These are phyloP conservation scores for Chloris gayana DNA, from an alignment of 176 grass and related monocot species.

Conservation along the genomic window DNA sequence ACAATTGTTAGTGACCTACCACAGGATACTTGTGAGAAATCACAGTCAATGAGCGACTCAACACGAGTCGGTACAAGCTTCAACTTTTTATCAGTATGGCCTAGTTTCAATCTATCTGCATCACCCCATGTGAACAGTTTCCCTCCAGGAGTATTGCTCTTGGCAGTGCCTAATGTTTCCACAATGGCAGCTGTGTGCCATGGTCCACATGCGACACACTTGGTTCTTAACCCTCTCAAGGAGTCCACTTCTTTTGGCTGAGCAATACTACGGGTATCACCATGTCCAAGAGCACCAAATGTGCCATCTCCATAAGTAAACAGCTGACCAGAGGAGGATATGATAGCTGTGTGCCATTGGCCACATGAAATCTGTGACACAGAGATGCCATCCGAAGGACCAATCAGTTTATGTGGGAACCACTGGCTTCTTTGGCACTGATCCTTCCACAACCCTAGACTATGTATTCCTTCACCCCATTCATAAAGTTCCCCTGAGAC, in stretches of 20 bases:
- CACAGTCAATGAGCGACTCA: conserved; percentile 69
- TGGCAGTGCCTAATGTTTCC: conserved; percentile 65
- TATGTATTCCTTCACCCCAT: conserved; percentile 68
- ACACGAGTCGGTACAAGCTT: conserved; percentile 77
- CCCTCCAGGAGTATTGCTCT: conserved; percentile 74
- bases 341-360: conserved; percentile 83
- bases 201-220: conserved; percentile 85
- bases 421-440: conserved; percentile 60
- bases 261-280: conserved; percentile 55
- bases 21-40: conserved; percentile 90
- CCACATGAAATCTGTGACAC: conserved; percentile 84
- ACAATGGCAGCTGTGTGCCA: conserved; percentile 95
- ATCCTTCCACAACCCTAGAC: conserved; percentile 45
- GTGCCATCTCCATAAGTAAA: conserved; percentile 90
- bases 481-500: conserved; percentile 82
- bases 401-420: conserved; percentile 77
- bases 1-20: conserved; percentile 64
- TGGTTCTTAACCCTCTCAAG: conserved; percentile 77
- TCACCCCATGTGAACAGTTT: conserved; percentile 98
- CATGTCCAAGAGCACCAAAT: conserved; percentile 97
- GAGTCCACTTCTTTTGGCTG: conserved; percentile 81
- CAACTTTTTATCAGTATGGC: conserved; percentile 64
- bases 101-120: conserved; percentile 73
- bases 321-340: conserved; percentile 78
- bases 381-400: conserved; percentile 65